Evolutionary conservation across 2,329 filamentous ascomycete genomes (phyloP).

Genomic region (Pseudocercospora eumusae): DNA sequence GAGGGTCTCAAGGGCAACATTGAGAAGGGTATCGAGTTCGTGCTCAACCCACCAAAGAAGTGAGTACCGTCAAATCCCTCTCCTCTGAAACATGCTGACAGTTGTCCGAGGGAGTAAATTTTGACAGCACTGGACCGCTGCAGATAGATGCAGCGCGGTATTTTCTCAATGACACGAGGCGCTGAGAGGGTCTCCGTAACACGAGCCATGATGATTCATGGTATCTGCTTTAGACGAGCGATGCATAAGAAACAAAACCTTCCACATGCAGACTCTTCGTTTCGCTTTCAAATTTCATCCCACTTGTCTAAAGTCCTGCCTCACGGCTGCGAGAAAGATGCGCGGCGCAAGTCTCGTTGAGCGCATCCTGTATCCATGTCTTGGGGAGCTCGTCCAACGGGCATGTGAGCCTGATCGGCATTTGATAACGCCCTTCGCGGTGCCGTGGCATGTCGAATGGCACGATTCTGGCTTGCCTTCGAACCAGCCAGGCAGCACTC

Average conservation of each 20-base stretch:
- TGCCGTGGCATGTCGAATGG: not conserved
- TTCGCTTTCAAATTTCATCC: not conserved
- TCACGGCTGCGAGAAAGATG: not conserved
- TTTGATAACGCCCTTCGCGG: not conserved
- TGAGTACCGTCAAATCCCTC: slow-evolving; percentile 44
- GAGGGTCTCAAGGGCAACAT: slow-evolving; percentile 89
- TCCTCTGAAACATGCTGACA: slow-evolving; percentile 1
- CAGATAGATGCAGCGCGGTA: not conserved
- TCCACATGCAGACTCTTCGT: not conserved
- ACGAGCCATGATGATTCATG: not conserved
- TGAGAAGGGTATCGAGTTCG: slow-evolving; percentile 87
- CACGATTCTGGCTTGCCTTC: not conserved
- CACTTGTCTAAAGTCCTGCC: not conserved
- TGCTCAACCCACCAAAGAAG: slow-evolving; percentile 85
- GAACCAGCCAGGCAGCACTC: not conserved
- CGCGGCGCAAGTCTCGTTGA: not conserved
- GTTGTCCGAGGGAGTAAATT: slow-evolving; percentile 3
- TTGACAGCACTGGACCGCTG: not conserved
- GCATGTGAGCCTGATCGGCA: not conserved
- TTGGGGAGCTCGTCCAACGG: not conserved
- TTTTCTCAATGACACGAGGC: not conserved
- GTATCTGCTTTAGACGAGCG: not conserved
- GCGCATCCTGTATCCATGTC: not conserved
- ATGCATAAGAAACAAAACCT: not conserved
- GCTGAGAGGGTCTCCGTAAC: not conserved